These are phyloP conservation scores for Colletotrichum liriopes DNA, from an alignment of 2,329 filamentous ascomycete species.

Conservation along the genomic window DNA sequence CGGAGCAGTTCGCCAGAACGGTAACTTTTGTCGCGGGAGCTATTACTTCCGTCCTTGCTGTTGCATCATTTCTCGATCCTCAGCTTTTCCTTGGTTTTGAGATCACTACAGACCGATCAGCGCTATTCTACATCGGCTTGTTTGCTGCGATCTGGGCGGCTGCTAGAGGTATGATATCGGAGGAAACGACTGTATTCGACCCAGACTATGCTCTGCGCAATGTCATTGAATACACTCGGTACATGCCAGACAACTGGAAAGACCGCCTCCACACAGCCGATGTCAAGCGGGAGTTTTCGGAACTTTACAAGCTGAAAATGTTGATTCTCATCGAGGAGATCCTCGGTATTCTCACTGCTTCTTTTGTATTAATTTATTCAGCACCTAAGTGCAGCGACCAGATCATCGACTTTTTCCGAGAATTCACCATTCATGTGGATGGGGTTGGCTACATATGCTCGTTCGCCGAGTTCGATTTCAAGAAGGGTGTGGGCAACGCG, in stretches of 20 bases:
- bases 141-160: conserved; percentile 88
- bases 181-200: conserved; percentile 91
- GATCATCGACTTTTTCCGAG: conserved; percentile 97
- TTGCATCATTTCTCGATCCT: conserved; percentile 89
- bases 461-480: conserved; percentile 97
- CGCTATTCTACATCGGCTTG: conserved; percentile 90
- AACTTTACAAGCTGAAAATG: conserved; percentile 92
- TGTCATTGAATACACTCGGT: conserved; percentile 94
- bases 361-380: conserved; percentile 88
- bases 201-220: conserved; percentile 90
- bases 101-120: conserved; percentile 88
- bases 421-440: conserved; percentile 97
- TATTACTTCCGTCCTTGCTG: conserved; percentile 85
- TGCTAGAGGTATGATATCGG: conserved; percentile 86
- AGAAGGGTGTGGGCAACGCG: conserved; percentile 76
- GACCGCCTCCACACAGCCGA: conserved; percentile 93
- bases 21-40: conserved; percentile 91
- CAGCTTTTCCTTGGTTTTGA: conserved; percentile 94
- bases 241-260: conserved; percentile 91
- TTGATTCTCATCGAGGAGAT: conserved; percentile 95
- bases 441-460: conserved; percentile 97
- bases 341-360: conserved; percentile 91
- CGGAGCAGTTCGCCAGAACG: conserved; percentile 86
- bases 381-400: conserved; percentile 91
- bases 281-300: conserved; percentile 90